Evolutionary conservation across 2,329 filamentous ascomycete genomes (phyloP), one percentile per base, ranked within the genome.

Genomic region (Calonectria montana): DNA sequence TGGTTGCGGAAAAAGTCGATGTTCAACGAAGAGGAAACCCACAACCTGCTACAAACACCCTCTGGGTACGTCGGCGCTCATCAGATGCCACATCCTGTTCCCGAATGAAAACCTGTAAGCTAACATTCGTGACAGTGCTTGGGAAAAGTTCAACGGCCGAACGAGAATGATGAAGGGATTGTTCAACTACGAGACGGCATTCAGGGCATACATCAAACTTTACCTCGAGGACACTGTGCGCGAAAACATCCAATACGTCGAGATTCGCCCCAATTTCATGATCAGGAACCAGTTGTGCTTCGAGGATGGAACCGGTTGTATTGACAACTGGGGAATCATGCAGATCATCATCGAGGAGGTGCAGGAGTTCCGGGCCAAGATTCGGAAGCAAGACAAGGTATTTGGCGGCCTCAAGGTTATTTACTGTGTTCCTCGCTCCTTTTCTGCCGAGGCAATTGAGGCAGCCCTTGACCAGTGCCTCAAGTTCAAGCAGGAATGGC

Each of bases 91-190:
- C 23, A n/a, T 23, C 18, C 57, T 18, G 21, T 16, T 13, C 67
- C 75, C 5, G 10, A n/a, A 23, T 16, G 6, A 25, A 23, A 13
- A 23, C 2, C 10, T 39, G 29, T 23, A 6, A 53, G 76, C 70
- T 76, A 63, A 78, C 23, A 21, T n/a, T n/a, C 2, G 43, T 16
- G 21, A n/a, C 65, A 89, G 88, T 10, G 86, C 87, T 8, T 91
- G 89, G 89, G 84, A 87, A 69, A 88, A 87, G 76, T 95, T 95
- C 81, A 93, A 94, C 74, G 87, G 88, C 61, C 87, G 91, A 4
- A 94, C 92, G 4, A 87, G 91, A 61, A 92, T 92, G 84, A 93
- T 94, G 88, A 94, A 94, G 78, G 92, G 92, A 0, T 84, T 94
- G 0, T 88, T 94, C 77, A 92, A 92, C 79, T 94, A 94, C 75